Conservation (phyloP, 2,329 filamentous ascomycete genomes). For the Didymella pomorum region DNA sequence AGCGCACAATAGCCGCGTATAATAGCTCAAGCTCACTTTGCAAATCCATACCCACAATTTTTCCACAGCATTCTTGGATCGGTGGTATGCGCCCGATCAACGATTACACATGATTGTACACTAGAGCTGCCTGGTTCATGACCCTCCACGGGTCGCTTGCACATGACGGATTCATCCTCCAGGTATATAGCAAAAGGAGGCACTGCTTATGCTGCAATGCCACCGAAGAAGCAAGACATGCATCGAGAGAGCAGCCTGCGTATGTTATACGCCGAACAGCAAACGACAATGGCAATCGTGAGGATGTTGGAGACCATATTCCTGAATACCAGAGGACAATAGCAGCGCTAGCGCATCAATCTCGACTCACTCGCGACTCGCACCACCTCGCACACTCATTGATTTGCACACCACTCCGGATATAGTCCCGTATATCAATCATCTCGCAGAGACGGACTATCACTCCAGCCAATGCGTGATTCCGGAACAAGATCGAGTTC, state of each 20-base stretch:
- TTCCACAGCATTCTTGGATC: background rate
- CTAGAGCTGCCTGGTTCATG: conserved; percentile 12
- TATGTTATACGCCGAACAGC: background rate
- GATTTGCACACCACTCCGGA: background rate
- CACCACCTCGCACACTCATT: background rate
- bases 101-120: background rate
- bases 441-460: background rate
- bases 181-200: conserved; percentile 5
- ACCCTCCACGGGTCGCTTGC: background rate
- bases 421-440: background rate
- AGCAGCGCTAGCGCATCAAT: conserved; percentile 9
- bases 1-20: conserved; percentile 14
- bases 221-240: background rate
- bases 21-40: conserved; percentile 7
- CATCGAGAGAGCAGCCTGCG: background rate
- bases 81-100: conserved; percentile 10
- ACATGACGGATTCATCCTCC: conserved; percentile 6
- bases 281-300: background rate
- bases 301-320: background rate
- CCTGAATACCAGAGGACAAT: conserved; percentile 11
- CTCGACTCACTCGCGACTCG: background rate
- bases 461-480: background rate
- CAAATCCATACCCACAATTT: background rate
- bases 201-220: conserved; percentile 1
- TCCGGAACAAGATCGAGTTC: background rate